phyloP scores from a whole-genome alignment of 306 rosid genomes.

The Sechiopsis laciniata region DNA sequence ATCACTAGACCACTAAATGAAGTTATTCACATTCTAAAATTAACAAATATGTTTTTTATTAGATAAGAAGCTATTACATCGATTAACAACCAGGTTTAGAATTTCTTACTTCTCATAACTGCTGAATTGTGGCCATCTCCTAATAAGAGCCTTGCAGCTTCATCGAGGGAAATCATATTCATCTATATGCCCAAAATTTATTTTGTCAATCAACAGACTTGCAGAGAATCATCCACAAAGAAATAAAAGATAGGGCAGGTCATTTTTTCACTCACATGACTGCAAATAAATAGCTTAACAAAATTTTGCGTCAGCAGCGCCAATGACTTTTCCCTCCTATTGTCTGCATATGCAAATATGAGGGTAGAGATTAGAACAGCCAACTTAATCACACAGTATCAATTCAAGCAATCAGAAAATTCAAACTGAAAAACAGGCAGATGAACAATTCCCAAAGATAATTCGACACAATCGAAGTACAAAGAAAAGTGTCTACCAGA shows the following conservation, averaged over 20 bases:
- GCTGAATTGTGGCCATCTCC: slow-evolving; percentile 41
- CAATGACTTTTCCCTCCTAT: slow-evolving; percentile 50
- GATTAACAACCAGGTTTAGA: neutral
- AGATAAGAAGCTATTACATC: no score
- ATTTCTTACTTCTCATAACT: slow-evolving; percentile 40
- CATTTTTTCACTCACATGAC: slow-evolving; percentile 32
- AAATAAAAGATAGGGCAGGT: neutral
- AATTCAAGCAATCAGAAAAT: neutral
- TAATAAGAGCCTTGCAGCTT: slow-evolving; percentile 42
- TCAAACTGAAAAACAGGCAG: neutral
- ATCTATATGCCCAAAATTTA: slow-evolving; percentile 24
- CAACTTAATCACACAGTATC: neutral
- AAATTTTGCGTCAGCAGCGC: slow-evolving; percentile 47
- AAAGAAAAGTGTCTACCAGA: slow-evolving; percentile 18
- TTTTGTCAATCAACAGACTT: neutral
- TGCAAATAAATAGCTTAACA: slow-evolving; percentile 51
- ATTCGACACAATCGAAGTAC: neutral
- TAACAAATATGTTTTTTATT: neutral
- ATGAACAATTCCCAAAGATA: neutral
- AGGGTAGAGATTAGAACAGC: neutral
- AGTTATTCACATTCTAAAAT: neutral
- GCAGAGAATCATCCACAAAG: slow-evolving; percentile 2
- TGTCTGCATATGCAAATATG: slow-evolving; percentile 23
- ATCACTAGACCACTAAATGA: no score
- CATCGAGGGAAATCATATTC: slow-evolving; percentile 44